Evolutionary conservation across 1,284 basidiomycete genomes (phyloP).

Genomic region (Ceratobasidium sp.): DNA sequence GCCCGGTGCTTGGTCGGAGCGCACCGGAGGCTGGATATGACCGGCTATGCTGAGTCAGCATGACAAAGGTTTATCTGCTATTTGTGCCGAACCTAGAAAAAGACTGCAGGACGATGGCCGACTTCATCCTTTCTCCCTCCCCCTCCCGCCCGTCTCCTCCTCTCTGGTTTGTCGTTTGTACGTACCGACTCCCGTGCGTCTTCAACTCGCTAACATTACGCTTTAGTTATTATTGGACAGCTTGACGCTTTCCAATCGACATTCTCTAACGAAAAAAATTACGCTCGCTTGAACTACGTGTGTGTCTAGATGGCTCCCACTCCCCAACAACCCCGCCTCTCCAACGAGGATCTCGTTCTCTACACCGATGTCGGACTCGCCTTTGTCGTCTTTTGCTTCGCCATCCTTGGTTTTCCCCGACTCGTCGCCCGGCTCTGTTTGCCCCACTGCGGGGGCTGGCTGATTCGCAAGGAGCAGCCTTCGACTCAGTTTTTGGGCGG

Average conservation of each 20-base stretch:
- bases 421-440: conserved; percentile 54
- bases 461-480: conserved; percentile 33
- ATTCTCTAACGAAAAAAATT: conserved; percentile 24
- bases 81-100: conserved; percentile 22
- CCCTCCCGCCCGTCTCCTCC: conserved; percentile 6
- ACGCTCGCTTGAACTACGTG: not conserved
- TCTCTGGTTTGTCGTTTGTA: not conserved
- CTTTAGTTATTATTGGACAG: conserved; percentile 14
- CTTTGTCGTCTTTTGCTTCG: conserved; percentile 48
- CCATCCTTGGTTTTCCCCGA: conserved; percentile 53
- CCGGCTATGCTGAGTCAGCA: conserved; percentile 9
- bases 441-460: conserved; percentile 43
- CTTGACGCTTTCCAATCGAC: conserved; percentile 43
- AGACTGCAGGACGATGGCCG: not conserved
- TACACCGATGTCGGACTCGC: conserved; percentile 53
- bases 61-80: not conserved
- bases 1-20: conserved; percentile 5
- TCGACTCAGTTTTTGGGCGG: not conserved
- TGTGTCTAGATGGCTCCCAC: conserved; percentile 40
- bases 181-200: not conserved
- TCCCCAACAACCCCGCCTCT: not conserved
- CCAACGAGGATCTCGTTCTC: conserved; percentile 28
- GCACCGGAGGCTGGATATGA: not conserved
- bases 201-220: not conserved
- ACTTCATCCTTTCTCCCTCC: not conserved